Evolutionary conservation across 2,329 filamentous ascomycete genomes (phyloP).

Genomic region (Xylaria digitata): DNA sequence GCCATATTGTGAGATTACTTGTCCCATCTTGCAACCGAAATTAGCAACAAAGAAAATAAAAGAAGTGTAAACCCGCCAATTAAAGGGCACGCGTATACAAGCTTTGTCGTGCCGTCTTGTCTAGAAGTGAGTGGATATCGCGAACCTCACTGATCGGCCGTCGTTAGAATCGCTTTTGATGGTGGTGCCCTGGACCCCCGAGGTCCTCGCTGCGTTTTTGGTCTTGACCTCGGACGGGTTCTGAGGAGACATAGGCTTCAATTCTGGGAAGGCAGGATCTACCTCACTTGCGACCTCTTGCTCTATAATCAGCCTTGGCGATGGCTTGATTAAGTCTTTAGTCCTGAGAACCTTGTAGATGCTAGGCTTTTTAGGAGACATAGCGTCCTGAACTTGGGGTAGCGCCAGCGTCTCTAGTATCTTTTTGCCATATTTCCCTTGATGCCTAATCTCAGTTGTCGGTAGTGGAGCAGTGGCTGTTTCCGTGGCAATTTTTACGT

Average conservation of each 20-base stretch:
- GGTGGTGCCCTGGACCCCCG: not conserved
- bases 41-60: slow-evolving; percentile 2
- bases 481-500: not conserved
- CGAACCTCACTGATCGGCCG: slow-evolving; percentile 24
- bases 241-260: not conserved
- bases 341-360: slow-evolving; percentile 35
- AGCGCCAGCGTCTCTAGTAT: slow-evolving; percentile 13
- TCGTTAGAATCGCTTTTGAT: slow-evolving; percentile 4
- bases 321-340: slow-evolving; percentile 37
- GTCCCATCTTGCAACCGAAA: not conserved
- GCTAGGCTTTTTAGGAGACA: slow-evolving; percentile 32
- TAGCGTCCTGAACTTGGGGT: slow-evolving; percentile 33
- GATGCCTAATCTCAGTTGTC: slow-evolving; percentile 8
- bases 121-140: slow-evolving; percentile 14
- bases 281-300: slow-evolving; percentile 5
- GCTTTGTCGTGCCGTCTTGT: not conserved
- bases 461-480: not conserved
- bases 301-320: slow-evolving; percentile 39
- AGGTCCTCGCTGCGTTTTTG: not conserved
- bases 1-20: not conserved
- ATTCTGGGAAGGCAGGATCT: not conserved
- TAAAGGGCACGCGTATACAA: not conserved
- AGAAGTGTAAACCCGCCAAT: not conserved
- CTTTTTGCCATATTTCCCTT: slow-evolving; percentile 18
- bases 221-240: not conserved